A percentile compares a stretch with the other conserved stretches of the same genome.
Conservation (phyloP, 1,284 basidiomycete genomes). For the Puccinia coronata region DNA sequence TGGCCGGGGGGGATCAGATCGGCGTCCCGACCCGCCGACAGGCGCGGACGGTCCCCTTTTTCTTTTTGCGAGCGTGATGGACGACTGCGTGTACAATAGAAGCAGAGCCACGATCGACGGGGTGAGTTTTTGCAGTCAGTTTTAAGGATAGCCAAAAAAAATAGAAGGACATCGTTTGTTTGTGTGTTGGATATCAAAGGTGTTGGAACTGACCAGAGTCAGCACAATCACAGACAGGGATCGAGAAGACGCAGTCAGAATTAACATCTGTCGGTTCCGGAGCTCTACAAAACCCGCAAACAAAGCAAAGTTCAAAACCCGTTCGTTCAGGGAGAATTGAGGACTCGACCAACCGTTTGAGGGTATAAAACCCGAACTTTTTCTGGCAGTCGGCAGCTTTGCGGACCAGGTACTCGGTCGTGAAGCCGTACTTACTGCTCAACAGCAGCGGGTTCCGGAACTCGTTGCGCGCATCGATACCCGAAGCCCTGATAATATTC, state of each 20-base stretch:
- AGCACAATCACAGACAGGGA: background rate
- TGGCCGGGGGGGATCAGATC: background rate
- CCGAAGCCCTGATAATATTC: conserved; percentile 37
- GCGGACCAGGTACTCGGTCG: background rate
- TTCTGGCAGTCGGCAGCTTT: conserved; percentile 10
- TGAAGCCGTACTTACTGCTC: background rate
- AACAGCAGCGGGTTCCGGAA: background rate
- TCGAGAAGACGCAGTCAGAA: background rate
- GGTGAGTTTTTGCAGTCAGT: too few species aligned
- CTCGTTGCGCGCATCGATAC: conserved; percentile 14
- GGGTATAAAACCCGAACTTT: conserved; percentile 17
- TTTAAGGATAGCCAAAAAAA: background rate
- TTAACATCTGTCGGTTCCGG: background rate
- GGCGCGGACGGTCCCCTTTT: background rate
- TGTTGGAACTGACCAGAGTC: background rate
- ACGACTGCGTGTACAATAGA: background rate
- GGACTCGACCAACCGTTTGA: background rate
- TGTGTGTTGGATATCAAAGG: background rate
- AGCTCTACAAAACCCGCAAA: background rate
- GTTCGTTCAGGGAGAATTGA: background rate
- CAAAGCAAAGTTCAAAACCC: background rate
- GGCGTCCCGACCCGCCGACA: background rate
- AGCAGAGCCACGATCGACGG: too few species aligned
- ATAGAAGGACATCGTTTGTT: background rate
- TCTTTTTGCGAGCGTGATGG: background rate